Conservation (phyloP, 179 eudicot species). For the Sideroxylon spinosum region DNA sequence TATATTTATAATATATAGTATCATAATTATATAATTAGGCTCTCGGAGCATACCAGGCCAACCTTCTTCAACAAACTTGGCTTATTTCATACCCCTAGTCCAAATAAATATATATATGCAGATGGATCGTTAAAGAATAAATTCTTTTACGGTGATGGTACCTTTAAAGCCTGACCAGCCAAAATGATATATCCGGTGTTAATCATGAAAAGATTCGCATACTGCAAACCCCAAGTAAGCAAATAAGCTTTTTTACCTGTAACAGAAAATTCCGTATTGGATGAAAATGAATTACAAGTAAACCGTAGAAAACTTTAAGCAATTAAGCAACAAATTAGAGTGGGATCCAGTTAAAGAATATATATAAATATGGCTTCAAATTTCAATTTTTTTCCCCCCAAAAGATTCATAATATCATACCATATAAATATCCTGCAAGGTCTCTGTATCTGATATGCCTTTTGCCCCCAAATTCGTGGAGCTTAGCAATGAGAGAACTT, state of each 20-base stretch:
- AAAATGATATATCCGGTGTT: constrained; percentile 79
- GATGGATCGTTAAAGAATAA: background rate
- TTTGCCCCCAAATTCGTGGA: constrained; percentile 85
- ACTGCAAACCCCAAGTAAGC: constrained; percentile 83
- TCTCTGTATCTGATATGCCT: constrained; percentile 90
- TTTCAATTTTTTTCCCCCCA: too few relatives aligned
- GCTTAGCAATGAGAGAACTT: constrained; percentile 69
- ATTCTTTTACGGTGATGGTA: constrained; percentile 19
- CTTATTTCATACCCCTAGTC: too few relatives aligned
- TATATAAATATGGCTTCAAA: too few relatives aligned
- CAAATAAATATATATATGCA: background rate
- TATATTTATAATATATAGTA: too few relatives aligned
- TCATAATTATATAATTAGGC: too few relatives aligned
- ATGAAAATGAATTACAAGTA: too few relatives aligned
- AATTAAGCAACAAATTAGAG: too few relatives aligned
- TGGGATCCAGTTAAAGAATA: too few relatives aligned
- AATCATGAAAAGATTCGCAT: constrained; percentile 78
- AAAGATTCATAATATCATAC: constrained; percentile 21
- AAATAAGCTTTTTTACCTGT: constrained; percentile 45
- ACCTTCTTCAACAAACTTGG: too few relatives aligned
- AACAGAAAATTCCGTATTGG: too few relatives aligned
- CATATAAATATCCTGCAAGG: constrained; percentile 84
- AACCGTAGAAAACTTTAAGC: too few relatives aligned
- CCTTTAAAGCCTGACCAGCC: constrained; percentile 93
- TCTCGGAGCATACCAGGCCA: too few relatives aligned